These are phyloP conservation scores for Cenchrus purpureus DNA, from an alignment of 176 grass and related monocot species.

Conservation along the genomic window DNA sequence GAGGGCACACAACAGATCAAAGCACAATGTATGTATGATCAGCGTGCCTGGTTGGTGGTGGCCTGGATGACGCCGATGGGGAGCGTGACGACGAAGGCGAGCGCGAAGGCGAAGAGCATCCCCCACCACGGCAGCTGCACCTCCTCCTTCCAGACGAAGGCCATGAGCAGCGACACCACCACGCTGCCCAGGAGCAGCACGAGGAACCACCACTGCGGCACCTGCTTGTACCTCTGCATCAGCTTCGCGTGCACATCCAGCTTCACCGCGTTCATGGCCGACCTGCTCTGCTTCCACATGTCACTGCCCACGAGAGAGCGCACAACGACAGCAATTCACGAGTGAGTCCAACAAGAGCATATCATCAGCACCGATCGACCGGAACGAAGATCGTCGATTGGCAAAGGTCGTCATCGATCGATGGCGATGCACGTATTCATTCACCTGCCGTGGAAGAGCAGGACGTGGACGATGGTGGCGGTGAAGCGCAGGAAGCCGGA, in stretches of 20 bases:
- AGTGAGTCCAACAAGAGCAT: no score
- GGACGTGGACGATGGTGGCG: constrained; percentile 84
- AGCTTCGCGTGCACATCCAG: constrained; percentile 83
- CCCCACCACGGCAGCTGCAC: constrained; percentile 99
- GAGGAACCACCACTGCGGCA: constrained; percentile 98
- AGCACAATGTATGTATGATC: not conserved
- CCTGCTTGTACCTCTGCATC: constrained; percentile 93
- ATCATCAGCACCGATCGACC: no score
- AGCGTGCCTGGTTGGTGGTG: constrained; percentile 88
- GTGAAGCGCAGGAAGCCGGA: constrained; percentile 95
- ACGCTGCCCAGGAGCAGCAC: constrained; percentile 81
- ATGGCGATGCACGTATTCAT: no score
- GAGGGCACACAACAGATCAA: not conserved
- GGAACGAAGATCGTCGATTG: no score
- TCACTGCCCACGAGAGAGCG: constrained; percentile 23
- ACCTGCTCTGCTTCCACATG: constrained; percentile 95
- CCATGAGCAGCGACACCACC: constrained; percentile 77
- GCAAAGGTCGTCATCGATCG: no score
- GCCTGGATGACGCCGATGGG: constrained; percentile 98
- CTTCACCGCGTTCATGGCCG: constrained; percentile 62
- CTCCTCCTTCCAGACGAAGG: constrained; percentile 80
- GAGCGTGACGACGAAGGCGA: constrained; percentile 87
- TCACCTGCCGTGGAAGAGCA: constrained; percentile 75
- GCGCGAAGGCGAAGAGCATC: constrained; percentile 89
- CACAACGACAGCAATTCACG: no score